These are phyloP conservation scores for Adansonia rubrostipa DNA, from an alignment of 441 rosid genomes.

Conservation along the genomic window DNA sequence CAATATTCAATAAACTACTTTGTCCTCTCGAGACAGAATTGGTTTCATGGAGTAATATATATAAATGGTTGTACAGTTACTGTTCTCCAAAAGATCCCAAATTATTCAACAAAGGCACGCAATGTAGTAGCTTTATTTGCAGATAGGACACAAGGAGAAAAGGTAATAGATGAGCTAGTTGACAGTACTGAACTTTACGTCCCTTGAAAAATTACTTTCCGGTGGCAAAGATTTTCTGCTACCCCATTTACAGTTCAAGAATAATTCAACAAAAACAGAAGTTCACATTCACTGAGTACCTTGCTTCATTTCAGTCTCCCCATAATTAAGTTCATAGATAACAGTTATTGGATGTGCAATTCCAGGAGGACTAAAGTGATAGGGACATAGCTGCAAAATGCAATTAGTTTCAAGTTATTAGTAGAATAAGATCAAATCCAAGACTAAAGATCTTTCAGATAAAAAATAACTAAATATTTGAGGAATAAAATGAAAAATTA, in stretches of 20 bases:
- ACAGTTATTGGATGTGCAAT: conserved; percentile 76
- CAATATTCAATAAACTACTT: neutral
- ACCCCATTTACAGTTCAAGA: neutral
- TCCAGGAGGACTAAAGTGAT: conserved; percentile 78
- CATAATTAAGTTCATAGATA: conserved; percentile 84
- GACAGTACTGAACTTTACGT: neutral
- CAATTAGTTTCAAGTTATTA: conserved; percentile 23
- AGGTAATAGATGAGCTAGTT: neutral
- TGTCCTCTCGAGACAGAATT: neutral
- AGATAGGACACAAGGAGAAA: neutral
- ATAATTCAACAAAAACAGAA: conserved; percentile 20
- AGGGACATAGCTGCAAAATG: conserved; percentile 62
- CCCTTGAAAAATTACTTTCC: neutral
- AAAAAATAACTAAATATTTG: neutral
- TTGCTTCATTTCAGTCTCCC: conserved; percentile 91
- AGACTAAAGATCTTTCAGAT: neutral
- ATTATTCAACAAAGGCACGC: neutral
- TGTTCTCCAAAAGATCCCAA: neutral
- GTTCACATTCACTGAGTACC: conserved; percentile 41
- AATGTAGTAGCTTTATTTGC: conserved; percentile 9
- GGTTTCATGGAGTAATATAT: neutral
- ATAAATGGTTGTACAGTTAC: neutral
- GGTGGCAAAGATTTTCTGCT: neutral
- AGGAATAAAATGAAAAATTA: conserved; percentile 7
- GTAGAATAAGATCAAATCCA: conserved; percentile 12